Evolutionary conservation across 495 filamentous ascomycete species (phyloP).

Genomic region (Penicillium fimorum): DNA sequence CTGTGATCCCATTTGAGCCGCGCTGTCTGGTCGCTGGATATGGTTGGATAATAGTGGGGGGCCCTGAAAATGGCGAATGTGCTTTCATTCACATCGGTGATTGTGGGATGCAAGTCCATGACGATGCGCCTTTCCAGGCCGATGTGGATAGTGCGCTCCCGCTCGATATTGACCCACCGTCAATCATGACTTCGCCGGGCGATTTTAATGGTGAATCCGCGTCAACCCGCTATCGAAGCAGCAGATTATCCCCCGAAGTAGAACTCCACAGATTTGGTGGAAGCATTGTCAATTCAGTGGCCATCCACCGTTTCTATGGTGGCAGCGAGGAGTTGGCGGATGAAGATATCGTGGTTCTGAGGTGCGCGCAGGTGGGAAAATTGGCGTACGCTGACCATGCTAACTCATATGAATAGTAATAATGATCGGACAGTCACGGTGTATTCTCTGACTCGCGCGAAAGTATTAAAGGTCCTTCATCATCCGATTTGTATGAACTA

Average conservation of each 20-base stretch:
- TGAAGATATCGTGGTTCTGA: conserved; percentile 65
- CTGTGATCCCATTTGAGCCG: conserved; percentile 75
- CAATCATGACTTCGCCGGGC: conserved; percentile 30
- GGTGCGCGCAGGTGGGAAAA: conserved; percentile 34
- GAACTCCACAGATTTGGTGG: conserved; percentile 54
- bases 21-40: conserved; percentile 79
- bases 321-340: conserved; percentile 46
- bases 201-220: conserved; percentile 24
- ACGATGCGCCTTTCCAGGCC: conserved; percentile 35
- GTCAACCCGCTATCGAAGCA: conserved; percentile 33
- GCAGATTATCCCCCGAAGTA: conserved; percentile 43
- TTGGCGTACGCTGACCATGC: neutral
- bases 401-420: conserved; percentile 52
- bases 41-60: conserved; percentile 89
- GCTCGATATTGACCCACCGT: conserved; percentile 49
- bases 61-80: conserved; percentile 77
- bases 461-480: conserved; percentile 62
- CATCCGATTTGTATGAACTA: conserved; percentile 87
- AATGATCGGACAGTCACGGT: conserved; percentile 86
- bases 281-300: conserved; percentile 69
- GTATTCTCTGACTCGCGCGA: conserved; percentile 64
- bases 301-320: conserved; percentile 59
- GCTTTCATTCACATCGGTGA: conserved; percentile 67
- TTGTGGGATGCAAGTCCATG: conserved; percentile 26
- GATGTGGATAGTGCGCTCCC: conserved; percentile 64